Evolutionary conservation across 176 grass and related monocot species (phyloP), one percentile per base, ranked within the genome.

Genomic region (Ensete ventricosum): DNA sequence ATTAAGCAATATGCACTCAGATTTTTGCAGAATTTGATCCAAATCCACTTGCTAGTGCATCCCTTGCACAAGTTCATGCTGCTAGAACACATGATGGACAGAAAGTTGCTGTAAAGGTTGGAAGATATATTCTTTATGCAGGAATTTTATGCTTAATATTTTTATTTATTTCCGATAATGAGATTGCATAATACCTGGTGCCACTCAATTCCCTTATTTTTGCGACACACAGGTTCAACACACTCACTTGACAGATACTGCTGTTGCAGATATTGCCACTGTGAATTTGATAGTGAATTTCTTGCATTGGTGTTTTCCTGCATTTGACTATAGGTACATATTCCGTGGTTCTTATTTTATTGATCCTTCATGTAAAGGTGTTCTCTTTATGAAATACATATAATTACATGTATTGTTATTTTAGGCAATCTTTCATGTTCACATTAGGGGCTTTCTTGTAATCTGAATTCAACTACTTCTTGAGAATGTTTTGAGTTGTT

Each of bases 21-120:
- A 2, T 92, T 73, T 97, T 97, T 85, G 88, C 85, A 50, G 93
- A 97, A 86, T 97, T 97, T 80, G 83, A 97, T 78, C 90, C 85
- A 54, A 86, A 90, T 11, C 93, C 93, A n/a, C 21, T 97, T 50
- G 88, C 93, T 81, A 97, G 93, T 76, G 93, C 93, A 81, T 97
- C 93, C 58, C 90, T 97, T 76, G 93, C 93, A 16, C 93, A 97
- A 97, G 93, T 97, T 81, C 93, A 97, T 85, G 88, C 82, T 69
- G 93, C 93, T 73, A 90, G 53, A 78, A 97, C 94, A 1, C 94
- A 87, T 75, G 90, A 91, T 83, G 94, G 94, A 6, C 78, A 80
- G 52, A 93, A 93, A 77, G 94, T 97, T 52, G 94, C 94, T 73
- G 85, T 97, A 54, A 97, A 97, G 94, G 89, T 96, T 79, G 58